These are phyloP conservation scores for Biscogniauxia marginata DNA, from an alignment of 2,329 filamentous ascomycete species.

Conservation along the genomic window DNA sequence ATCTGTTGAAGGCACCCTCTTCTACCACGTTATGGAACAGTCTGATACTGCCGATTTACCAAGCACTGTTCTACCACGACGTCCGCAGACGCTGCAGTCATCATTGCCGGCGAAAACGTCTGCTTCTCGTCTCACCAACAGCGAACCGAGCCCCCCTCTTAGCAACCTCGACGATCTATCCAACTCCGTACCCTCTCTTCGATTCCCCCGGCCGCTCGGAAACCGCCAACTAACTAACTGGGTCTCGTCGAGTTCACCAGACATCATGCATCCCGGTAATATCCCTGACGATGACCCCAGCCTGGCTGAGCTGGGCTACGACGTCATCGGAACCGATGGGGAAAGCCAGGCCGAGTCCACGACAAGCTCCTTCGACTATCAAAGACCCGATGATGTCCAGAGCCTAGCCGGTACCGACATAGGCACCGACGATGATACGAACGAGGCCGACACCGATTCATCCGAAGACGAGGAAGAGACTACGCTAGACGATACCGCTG, in stretches of 20 bases:
- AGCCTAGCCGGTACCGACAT: conserved; percentile 41
- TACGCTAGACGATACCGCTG: conserved; percentile 16
- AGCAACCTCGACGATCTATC: conserved; percentile 23
- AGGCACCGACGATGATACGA: conserved; percentile 48
- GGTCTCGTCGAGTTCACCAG: conserved; percentile 56
- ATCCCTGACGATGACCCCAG: conserved; percentile 48
- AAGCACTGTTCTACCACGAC: conserved; percentile 26
- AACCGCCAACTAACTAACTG: conserved; percentile 57
- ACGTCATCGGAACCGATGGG: conserved; percentile 54
- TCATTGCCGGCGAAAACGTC: conserved; percentile 9
- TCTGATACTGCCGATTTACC: conserved; percentile 29
- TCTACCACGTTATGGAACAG: conserved; percentile 53
- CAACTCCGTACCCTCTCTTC: conserved; percentile 48
- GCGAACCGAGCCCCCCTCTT: conserved; percentile 25
- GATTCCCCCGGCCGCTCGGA: conserved; percentile 56
- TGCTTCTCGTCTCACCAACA: conserved; percentile 24
- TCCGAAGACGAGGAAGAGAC: conserved; percentile 38
- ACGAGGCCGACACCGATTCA: conserved; percentile 42
- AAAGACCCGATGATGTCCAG: conserved; percentile 50
- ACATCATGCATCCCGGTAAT: conserved; percentile 51
- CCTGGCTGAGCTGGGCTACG: conserved; percentile 56
- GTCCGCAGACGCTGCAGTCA: conserved; percentile 4
- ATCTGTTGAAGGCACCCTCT: conserved; percentile 33
- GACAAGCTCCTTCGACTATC: conserved; percentile 47
- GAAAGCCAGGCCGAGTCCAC: conserved; percentile 53